Percentiles rank a stretch among this genome's conserved stretches.
Conservation (phyloP, 306 rosid species). For the Morella rubra region DNA sequence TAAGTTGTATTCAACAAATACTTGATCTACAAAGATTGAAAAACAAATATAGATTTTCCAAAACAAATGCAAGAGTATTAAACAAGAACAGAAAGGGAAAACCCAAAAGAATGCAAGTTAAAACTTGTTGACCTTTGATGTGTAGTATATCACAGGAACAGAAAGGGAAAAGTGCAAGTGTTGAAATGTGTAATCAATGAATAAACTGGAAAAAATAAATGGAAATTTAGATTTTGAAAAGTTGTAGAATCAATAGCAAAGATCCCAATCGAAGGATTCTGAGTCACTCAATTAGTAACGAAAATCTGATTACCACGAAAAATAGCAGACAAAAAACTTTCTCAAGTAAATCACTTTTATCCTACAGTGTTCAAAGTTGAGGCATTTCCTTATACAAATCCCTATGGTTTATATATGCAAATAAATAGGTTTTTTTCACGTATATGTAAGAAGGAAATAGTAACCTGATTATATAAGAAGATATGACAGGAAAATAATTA, state of each 20-base stretch:
- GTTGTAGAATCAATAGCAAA: background rate
- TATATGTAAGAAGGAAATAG: background rate
- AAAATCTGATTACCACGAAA: background rate
- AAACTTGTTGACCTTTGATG: background rate
- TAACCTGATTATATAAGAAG: background rate
- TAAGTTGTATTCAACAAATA: too few species aligned
- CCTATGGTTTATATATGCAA: background rate
- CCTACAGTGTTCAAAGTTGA: slow-evolving; percentile 12
- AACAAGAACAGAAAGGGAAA: background rate
- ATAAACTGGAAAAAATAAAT: background rate
- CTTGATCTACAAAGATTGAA: slow-evolving; percentile 8
- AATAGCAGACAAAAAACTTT: background rate
- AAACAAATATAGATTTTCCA: background rate
- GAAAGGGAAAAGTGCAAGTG: too few species aligned
- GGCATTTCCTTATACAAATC: background rate
- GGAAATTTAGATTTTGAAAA: background rate
- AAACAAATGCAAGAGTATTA: background rate
- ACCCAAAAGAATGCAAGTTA: slow-evolving; percentile 11
- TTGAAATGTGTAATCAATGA: too few species aligned
- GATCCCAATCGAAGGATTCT: background rate
- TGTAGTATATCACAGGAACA: too few species aligned
- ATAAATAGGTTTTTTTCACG: background rate
- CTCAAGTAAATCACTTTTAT: slow-evolving; percentile 9
- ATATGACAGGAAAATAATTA: background rate
- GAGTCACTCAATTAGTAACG: background rate